Base-by-base conservation (phyloP, 179 eudicot genomes). In the Vitellaria paradoxa region DNA sequence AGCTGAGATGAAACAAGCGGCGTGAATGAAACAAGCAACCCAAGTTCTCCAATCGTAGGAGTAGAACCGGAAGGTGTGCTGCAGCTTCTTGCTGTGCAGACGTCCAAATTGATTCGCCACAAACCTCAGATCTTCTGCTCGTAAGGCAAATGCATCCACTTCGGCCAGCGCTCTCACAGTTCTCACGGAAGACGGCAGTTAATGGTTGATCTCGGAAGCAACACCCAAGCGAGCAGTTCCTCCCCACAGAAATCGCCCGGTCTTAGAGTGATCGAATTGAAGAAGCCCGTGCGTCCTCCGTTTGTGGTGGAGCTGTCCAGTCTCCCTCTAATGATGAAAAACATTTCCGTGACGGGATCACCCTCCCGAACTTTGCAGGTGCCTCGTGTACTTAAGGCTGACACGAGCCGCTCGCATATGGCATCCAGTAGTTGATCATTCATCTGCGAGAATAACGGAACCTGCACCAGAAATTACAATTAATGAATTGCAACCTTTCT, bases 161-260 rank as follows among this genome's bases (percentile, higher is more conserved):
- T 92, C 95, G 30, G 81, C 87, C 4, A 88, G 77, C 2, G 95
- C 91, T 81, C 69, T 84, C 3, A 92, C 97, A 21, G 97, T 91
- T 77, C 97, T 87, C 2, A 96, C 89, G 23, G 97, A 92, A 69
- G 90, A 82, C 13, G 97, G 97, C 23, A 92, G 75, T 82, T 83
- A 1, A 76, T 71, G 37, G 84, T 87, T 1, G 93, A 86, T 78
- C 76, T 82, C 0, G 96, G 93, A 24, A 87, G 86, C 56, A 92
- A 65, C 0, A 96, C 97, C 97, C 97, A 92, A 0, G 93, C 89
- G 13, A 91, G 96, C n/a, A 92, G 86, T 72, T 92, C 97, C 79
- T 92, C 97, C 0, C 97, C 97, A 68, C 97, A 92, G 70, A 91
- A 92, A 78, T 91, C 97, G 0, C 97, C 96, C 5, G 93, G 92